phyloP scores from a whole-genome alignment of 2,329 filamentous ascomycete genomes.

The Lachnellula hyalina region DNA sequence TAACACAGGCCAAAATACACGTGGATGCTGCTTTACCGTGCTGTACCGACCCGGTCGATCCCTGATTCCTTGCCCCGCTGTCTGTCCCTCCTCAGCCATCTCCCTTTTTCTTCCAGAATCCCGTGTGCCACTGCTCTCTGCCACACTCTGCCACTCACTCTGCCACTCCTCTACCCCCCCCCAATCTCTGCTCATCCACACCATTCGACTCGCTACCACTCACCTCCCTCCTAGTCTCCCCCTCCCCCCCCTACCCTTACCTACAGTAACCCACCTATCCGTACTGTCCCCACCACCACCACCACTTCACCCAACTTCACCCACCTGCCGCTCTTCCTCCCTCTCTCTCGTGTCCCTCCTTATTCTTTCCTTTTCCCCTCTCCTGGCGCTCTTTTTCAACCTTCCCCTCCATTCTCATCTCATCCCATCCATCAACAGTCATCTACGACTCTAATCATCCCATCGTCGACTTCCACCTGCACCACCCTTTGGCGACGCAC shows the following conservation, averaged over 20 bases:
- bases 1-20: no score
- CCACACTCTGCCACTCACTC: neutral
- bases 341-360: constrained; percentile 7
- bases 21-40: no score
- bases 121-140: constrained; percentile 2
- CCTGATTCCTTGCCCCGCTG: constrained; percentile 23
- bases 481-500: constrained; percentile 18
- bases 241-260: constrained; percentile 15
- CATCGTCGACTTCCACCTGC: constrained; percentile 15
- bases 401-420: constrained; percentile 25
- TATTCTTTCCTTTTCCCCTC: constrained; percentile 21
- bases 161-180: constrained; percentile 18
- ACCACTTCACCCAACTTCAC: constrained; percentile 17
- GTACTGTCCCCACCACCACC: constrained; percentile 8
- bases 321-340: constrained; percentile 20
- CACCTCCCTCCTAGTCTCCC: no score
- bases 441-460: constrained; percentile 12
- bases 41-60: neutral
- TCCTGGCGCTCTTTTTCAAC: constrained; percentile 27
- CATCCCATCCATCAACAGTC: constrained; percentile 9
- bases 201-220: constrained; percentile 11
- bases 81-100: constrained; percentile 22
- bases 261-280: constrained; percentile 18
- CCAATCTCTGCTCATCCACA: constrained; percentile 1
- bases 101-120: constrained; percentile 13